These are phyloP conservation scores for Ganoderma resinaceum DNA, from an alignment of 1,284 basidiomycete species.

Conservation along the genomic window DNA sequence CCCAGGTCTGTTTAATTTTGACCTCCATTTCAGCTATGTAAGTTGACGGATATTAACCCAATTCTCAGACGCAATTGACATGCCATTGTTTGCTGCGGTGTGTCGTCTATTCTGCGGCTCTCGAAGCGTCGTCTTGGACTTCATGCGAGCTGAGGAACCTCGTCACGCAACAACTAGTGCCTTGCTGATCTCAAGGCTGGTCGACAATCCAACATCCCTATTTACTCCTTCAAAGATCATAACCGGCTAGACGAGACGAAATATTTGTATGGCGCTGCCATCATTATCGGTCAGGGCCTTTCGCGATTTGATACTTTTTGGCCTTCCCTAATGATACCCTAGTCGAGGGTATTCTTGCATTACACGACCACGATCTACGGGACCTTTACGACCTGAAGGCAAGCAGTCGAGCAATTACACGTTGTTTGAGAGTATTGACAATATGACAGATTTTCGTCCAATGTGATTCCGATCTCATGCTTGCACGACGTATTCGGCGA, in stretches of 20 bases:
- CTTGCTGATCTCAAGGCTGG: constrained; percentile 86
- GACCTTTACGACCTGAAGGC: constrained; percentile 93
- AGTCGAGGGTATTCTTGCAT: constrained; percentile 93
- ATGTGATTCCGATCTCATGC: constrained; percentile 97
- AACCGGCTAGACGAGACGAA: constrained; percentile 87
- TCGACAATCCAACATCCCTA: constrained; percentile 85
- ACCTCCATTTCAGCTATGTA: neutral
- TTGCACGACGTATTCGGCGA: constrained; percentile 88
- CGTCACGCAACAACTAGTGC: constrained; percentile 57
- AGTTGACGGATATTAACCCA: neutral
- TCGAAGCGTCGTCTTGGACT: neutral
- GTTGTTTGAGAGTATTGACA: neutral
- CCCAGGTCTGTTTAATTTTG: constrained; percentile 49
- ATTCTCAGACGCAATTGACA: constrained; percentile 80
- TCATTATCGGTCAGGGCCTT: constrained; percentile 76
- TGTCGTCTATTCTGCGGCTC: constrained; percentile 33
- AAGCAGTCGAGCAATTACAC: constrained; percentile 17
- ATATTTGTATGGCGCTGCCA: constrained; percentile 95
- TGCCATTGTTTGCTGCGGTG: constrained; percentile 84
- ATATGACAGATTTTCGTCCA: constrained; percentile 76
- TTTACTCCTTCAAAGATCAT: constrained; percentile 94
- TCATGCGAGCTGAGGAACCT: neutral
- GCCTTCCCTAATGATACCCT: neutral
- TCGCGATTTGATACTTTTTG: neutral
- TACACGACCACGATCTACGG: constrained; percentile 83